phyloP scores from a whole-genome alignment of 331 rosid species.

The Phaseolus coccineus region DNA sequence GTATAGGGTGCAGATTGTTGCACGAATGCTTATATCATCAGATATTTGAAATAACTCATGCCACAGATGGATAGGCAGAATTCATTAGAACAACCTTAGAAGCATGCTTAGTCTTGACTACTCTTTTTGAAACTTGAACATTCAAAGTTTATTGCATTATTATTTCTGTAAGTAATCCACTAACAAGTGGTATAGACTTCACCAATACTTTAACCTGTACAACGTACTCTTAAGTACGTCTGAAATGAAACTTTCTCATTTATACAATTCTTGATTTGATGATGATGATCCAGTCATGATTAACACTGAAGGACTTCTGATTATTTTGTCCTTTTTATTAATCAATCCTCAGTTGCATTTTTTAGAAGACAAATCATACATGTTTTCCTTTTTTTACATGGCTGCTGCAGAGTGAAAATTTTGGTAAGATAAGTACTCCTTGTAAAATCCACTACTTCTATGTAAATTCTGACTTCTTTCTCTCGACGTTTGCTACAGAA shows the following conservation, averaged over 20 bases:
- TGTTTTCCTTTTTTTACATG: background rate
- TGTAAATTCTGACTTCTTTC: slow-evolving; percentile 35
- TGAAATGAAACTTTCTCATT: background rate
- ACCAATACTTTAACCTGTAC: slow-evolving; percentile 17
- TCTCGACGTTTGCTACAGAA: slow-evolving; percentile 46
- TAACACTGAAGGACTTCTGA: background rate
- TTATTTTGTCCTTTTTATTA: background rate
- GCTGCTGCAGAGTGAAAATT: slow-evolving; percentile 28
- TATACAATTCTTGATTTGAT: background rate
- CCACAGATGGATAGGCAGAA: background rate
- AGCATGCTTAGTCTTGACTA: slow-evolving; percentile 7
- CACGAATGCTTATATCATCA: background rate
- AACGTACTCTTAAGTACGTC: background rate
- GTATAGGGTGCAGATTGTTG: slow-evolving; percentile 4
- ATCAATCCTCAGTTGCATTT: slow-evolving; percentile 9
- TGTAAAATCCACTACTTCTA: background rate
- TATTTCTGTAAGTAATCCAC: background rate
- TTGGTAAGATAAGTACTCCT: slow-evolving; percentile 1
- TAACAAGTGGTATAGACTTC: slow-evolving; percentile 4
- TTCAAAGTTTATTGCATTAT: slow-evolving; percentile 17
- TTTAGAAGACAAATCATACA: background rate
- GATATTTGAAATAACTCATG: background rate
- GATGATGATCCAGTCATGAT: background rate
- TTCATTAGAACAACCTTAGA: background rate
- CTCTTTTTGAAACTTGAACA: slow-evolving; percentile 23